These are phyloP conservation scores for Nicotiana tomentosiformis DNA, from an alignment of 257 asterid species.

Conservation along the genomic window DNA sequence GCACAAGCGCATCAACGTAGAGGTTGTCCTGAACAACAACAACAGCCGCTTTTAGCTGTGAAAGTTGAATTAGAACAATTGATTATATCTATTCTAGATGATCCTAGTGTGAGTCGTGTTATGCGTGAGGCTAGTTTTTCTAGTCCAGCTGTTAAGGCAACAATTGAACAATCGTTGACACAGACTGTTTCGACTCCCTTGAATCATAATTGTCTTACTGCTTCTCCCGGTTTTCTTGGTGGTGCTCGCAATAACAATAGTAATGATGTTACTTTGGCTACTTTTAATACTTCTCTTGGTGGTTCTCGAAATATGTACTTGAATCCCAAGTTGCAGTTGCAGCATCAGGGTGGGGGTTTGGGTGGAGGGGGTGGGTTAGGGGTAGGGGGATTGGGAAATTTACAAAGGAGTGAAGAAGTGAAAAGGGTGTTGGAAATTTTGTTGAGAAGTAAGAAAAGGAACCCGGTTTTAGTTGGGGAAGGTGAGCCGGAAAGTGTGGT, in stretches of 20 bases:
- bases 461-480: constrained; percentile 85
- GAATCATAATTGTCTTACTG: too few species aligned
- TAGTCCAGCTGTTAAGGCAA: constrained; percentile 78
- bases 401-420: constrained; percentile 49
- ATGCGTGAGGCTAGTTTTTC: constrained; percentile 91
- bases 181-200: constrained; percentile 6
- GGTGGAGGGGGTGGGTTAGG: constrained; percentile 31
- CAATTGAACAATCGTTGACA: constrained; percentile 60
- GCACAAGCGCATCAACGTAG: constrained; percentile 89
- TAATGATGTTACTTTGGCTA: constrained; percentile 26
- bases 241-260: constrained; percentile 18
- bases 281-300: constrained; percentile 17
- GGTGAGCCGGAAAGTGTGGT: constrained; percentile 62
- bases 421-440: constrained; percentile 63
- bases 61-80: constrained; percentile 85
- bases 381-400: constrained; percentile 25
- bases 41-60: constrained; percentile 79
- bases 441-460: constrained; percentile 55
- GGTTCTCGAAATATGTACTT: constrained; percentile 35
- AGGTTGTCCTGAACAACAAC: constrained; percentile 93
- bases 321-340: constrained; percentile 49
- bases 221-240: too few species aligned
- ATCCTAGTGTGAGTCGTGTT: constrained; percentile 82
- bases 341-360: not conserved
- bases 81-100: constrained; percentile 75